Percentiles rank a stretch among this genome's conserved stretches.
Evolutionary conservation across 2,329 filamentous ascomycete genomes (phyloP).

Genomic region (Zelopaecilomyces penicillatus): DNA sequence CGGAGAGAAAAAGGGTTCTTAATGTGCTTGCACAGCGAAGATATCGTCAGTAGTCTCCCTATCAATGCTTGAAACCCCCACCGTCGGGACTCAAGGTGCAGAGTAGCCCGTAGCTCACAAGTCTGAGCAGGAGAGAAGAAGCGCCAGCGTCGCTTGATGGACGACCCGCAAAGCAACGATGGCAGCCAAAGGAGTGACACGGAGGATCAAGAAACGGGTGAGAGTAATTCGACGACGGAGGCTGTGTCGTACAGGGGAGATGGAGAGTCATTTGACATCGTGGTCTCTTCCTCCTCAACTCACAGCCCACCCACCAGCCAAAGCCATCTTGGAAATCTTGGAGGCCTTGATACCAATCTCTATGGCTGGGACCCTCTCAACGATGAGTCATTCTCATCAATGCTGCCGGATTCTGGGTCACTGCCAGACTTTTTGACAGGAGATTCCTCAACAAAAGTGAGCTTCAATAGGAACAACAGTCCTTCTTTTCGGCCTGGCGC

Average conservation of each 20-base stretch:
- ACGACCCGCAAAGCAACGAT: background rate
- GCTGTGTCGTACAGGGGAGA: no score
- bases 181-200: background rate
- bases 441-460: constrained; percentile 3
- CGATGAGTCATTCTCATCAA: constrained; percentile 12
- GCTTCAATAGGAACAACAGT: background rate
- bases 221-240: no score
- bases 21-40: constrained; percentile 47
- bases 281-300: no score
- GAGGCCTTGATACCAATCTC: constrained; percentile 16
- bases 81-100: background rate
- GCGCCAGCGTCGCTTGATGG: constrained; percentile 19
- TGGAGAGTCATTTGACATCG: no score
- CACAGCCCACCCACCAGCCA: no score
- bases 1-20: constrained; percentile 44
- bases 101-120: background rate
- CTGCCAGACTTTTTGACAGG: constrained; percentile 9
- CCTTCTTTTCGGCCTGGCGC: constrained; percentile 2
- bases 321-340: constrained; percentile 7
- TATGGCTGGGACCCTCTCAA: constrained; percentile 15
- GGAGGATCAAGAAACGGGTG: background rate
- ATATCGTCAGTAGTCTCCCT: constrained; percentile 31
- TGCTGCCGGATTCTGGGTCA: constrained; percentile 9
- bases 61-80: no score
- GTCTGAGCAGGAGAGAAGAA: constrained; percentile 23